Base-by-base conservation (phyloP, 2,329 filamentous ascomycete species). In the Hypoxylon sp. region DNA sequence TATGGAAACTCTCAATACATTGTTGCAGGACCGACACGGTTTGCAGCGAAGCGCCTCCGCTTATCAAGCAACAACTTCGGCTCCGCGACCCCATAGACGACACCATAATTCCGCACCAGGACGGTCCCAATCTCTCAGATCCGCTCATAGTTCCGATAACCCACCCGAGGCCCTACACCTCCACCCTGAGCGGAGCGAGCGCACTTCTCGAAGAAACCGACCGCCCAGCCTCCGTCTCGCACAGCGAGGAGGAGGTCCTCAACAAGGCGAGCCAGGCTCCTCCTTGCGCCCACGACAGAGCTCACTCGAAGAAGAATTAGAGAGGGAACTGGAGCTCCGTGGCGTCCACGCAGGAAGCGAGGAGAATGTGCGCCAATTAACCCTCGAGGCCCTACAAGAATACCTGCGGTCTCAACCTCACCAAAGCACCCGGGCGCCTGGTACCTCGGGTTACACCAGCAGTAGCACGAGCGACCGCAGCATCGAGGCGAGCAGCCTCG, bases 1-100 rank as follows among this genome's bases (percentile, higher is more conserved):
- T 3, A 76, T 86, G 42, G 81, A 84, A 37, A 82, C 80, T 33
- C 77, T 86, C 33, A 82, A 82, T 71, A 67, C 44, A 0, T 11
- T 77, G 20, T 53, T 78, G 42, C 65, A 73, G n/a, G 73, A 77
- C 40, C 76, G 77, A 46, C 76, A 78, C 22, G 78, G 77, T 5
- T 74, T 84, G 22, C 76, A 72, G 33, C 68, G 60, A 48, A 62
- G 63, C 20, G 56, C 48, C 46, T 51, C 54, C 5, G 44, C 64
- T 35, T 17, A 31, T 6, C 40, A 58, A 14, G 20, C 31, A 3
- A 42, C 53, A 10, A 42, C 51, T 11, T 67, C 64, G 14, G 40
- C 27, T n/a, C 33, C 22, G 11, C 64, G 14, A 11, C 27, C 56
- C n/a, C 58, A 25, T 25, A 6, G 25, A 6, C 54, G 20, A 27